Evolutionary conservation across 495 filamentous ascomycete species (phyloP).

Genomic region (Tirmania nivea): DNA sequence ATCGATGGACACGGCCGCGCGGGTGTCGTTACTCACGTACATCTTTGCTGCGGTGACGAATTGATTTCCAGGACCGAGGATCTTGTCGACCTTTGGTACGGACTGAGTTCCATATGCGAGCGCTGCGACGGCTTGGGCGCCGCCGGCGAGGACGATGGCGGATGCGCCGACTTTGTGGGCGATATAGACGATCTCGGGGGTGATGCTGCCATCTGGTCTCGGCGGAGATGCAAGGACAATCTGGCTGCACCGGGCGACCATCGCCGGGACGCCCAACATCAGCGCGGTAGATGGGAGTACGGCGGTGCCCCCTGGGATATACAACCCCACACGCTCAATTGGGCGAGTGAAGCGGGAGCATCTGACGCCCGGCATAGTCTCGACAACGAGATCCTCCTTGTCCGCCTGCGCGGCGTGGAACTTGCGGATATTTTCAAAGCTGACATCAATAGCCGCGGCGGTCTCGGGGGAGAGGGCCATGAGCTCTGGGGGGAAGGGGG

Average conservation of each 20-base stretch:
- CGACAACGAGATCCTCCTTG: constrained; percentile 54
- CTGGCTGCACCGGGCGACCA: constrained; percentile 91
- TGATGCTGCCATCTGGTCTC: constrained; percentile 68
- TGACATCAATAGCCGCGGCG: constrained; percentile 73
- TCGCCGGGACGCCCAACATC: constrained; percentile 93
- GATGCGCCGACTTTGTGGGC: constrained; percentile 93
- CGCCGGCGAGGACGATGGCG: constrained; percentile 83
- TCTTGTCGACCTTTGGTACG: constrained; percentile 94
- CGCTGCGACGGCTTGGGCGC: constrained; percentile 83
- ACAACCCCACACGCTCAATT: constrained; percentile 84
- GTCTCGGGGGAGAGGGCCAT: constrained; percentile 72
- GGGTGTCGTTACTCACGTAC: constrained; percentile 88
- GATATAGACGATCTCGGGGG: constrained; percentile 93
- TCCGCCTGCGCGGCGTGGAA: constrained; percentile 84
- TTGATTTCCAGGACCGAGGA: constrained; percentile 91
- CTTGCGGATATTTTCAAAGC: constrained; percentile 76
- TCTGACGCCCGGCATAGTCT: constrained; percentile 91
- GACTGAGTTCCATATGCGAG: constrained; percentile 69
- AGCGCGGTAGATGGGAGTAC: constrained; percentile 88
- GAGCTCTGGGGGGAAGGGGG: constrained; percentile 61
- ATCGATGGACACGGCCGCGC: constrained; percentile 82
- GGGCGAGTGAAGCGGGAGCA: constrained; percentile 85
- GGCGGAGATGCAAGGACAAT: constrained; percentile 88
- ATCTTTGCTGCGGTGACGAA: constrained; percentile 98
- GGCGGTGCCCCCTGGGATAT: constrained; percentile 87